Evolutionary conservation across 495 filamentous ascomycete species (phyloP), one percentile per base, ranked within the genome.

Genomic region (Margaritispora aquatica): DNA sequence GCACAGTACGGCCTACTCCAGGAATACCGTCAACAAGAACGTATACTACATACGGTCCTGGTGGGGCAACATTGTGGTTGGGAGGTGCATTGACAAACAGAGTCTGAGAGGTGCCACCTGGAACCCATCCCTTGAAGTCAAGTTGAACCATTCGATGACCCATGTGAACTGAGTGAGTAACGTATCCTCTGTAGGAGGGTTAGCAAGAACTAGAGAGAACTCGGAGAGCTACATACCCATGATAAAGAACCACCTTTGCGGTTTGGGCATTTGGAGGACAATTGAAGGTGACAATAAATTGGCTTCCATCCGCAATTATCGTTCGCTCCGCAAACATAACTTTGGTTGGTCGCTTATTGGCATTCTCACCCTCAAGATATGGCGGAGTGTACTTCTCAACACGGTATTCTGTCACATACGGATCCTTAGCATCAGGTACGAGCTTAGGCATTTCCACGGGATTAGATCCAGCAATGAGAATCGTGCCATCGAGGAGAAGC

Each of bases 81-180:
- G 82, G 80, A 19, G 84, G 82, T 69, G 74, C 76, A 24, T 66
- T 79, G 22, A 82, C 81, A 1, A 62, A 76, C 48, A 86, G 24
- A 0, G 61, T 71, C 66, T 86, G 81, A 51, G 61, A 46, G 2
- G 69, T 69, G 22, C 62, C 63, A 10, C 75, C 78, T 2, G 73
- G 52, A 20, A 31, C 51, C 64, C 73, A 84, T n/a, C 76, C 77
- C n/a, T 65, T 69, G 22, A 66, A 70, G 54, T 84, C 81, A n/a
- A 86, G 69, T 58, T 77, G 73, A 24, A 79, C 54, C 75, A 84
- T 80, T 2, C 84, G 80, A 50, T 84, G 82, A 34, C 80, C 81
- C 83, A 86, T 85, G 63, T 86, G 83, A 29, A 86, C 63, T 24
- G 72, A 76, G 63, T 86, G 83, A 29, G 83, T 86, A 38, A 84